A percentile compares a stretch with the other conserved stretches of the same genome.
Conservation (phyloP, 2,329 filamentous ascomycete species). For the Aspergillus ochraceoroseus region DNA sequence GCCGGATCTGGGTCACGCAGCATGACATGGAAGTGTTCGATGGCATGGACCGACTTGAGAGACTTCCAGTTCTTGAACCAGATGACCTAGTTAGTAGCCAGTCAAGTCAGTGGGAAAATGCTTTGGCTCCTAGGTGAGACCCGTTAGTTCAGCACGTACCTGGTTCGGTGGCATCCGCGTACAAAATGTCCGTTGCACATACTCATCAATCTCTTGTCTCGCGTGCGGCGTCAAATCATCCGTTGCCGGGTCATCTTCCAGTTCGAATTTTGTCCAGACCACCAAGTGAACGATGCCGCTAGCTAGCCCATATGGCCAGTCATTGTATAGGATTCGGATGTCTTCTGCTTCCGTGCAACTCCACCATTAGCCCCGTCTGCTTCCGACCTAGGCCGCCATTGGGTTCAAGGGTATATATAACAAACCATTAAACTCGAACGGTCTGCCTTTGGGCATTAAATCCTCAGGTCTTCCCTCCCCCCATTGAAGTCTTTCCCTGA, state of each 20-base stretch:
- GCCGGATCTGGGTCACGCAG: slow-evolving; percentile 67
- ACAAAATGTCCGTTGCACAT: slow-evolving; percentile 64
- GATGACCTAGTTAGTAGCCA: slow-evolving; percentile 49
- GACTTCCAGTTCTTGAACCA: slow-evolving; percentile 94
- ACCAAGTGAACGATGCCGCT: slow-evolving; percentile 74
- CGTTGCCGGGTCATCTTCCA: slow-evolving; percentile 62
- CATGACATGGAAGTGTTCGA: slow-evolving; percentile 97
- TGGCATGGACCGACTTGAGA: slow-evolving; percentile 76
- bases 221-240: slow-evolving; percentile 64
- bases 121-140: too few relatives aligned
- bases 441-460: slow-evolving; percentile 28
- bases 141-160: slow-evolving; percentile 25
- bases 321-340: slow-evolving; percentile 73
- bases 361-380: slow-evolving; percentile 1
- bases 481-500: slow-evolving; percentile 68
- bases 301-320: slow-evolving; percentile 91
- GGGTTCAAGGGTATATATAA: too few relatives aligned
- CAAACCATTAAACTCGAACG: slow-evolving; percentile 39
- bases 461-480: slow-evolving; percentile 39
- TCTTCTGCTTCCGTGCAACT: slow-evolving; percentile 46
- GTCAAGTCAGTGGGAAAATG: slow-evolving; percentile 33
- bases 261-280: slow-evolving; percentile 84
- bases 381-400: not conserved
- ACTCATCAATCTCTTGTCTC: slow-evolving; percentile 63
- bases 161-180: slow-evolving; percentile 41